A percentile compares a stretch with the other conserved stretches of the same genome.
Evolutionary conservation across 2,329 filamentous ascomycete species (phyloP).

Genomic region (Epichloe gansuensis): DNA sequence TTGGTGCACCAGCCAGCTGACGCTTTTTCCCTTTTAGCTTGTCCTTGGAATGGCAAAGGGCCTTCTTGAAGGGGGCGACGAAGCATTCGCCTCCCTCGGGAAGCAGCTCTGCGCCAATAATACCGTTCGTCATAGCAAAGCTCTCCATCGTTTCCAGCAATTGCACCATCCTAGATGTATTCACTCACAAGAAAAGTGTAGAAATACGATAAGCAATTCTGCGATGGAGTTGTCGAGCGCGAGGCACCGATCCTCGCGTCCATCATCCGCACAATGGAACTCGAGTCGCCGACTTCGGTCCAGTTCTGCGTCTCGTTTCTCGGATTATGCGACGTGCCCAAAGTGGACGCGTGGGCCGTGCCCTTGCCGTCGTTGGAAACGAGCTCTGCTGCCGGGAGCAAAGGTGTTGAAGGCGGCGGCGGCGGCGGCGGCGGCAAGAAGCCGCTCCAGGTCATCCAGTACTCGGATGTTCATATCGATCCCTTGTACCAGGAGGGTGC

Average conservation of each 20-base stretch:
- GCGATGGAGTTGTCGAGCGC: constrained; percentile 34
- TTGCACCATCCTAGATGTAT: no score
- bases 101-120: constrained; percentile 17
- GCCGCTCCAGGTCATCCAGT: constrained; percentile 42
- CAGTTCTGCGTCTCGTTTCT: constrained; percentile 39
- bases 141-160: no score
- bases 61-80: constrained; percentile 28
- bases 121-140: constrained; percentile 9
- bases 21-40: background rate
- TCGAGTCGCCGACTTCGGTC: constrained; percentile 37
- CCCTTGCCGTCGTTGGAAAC: constrained; percentile 29
- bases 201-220: constrained; percentile 41
- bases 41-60: constrained; percentile 23
- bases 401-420: constrained; percentile 11
- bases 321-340: constrained; percentile 37
- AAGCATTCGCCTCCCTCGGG: constrained; percentile 20
- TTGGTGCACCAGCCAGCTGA: background rate
- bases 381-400: constrained; percentile 6
- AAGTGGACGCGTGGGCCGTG: constrained; percentile 29
- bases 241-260: constrained; percentile 41
- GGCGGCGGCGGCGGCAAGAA: constrained; percentile 25
- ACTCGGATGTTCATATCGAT: constrained; percentile 48
- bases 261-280: constrained; percentile 30
- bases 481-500: constrained; percentile 39
- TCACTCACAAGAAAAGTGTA: constrained; percentile 8